A percentile compares a stretch with the other conserved stretches of the same genome.
These are phyloP conservation scores for Candida sp. DNA, from an alignment of 1,139 yeast genomes.

Conservation along the genomic window DNA sequence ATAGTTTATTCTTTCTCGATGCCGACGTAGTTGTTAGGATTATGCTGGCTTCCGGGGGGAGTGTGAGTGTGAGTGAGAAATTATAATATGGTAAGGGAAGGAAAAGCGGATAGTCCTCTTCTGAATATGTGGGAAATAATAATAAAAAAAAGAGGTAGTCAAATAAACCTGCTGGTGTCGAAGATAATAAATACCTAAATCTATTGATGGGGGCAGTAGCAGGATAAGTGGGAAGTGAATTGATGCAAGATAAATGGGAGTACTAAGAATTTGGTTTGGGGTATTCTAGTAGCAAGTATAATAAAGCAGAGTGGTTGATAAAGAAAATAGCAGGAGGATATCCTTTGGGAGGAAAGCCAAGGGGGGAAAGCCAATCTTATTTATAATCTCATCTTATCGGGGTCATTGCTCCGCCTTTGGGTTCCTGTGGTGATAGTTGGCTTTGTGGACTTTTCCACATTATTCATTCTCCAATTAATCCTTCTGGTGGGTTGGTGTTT, in stretches of 20 bases:
- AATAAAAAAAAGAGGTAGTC: background rate
- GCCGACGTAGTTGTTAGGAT: too few relatives aligned
- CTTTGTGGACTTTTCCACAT: background rate
- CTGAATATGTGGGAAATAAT: background rate
- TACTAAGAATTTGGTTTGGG: background rate
- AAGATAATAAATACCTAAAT: background rate
- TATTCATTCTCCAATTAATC: background rate
- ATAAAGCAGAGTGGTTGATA: too few relatives aligned
- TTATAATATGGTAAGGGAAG: background rate
- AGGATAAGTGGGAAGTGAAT: background rate
- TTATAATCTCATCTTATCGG: background rate
- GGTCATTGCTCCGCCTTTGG: background rate
- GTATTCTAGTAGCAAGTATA: background rate
- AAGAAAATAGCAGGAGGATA: too few relatives aligned
- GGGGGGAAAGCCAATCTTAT: slow-evolving; percentile 1
- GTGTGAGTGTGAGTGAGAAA: background rate
- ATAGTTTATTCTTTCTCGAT: background rate
- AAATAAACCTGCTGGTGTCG: background rate
- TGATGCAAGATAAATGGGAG: background rate
- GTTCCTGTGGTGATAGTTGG: background rate
- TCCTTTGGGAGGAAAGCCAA: background rate
- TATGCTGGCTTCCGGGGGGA: background rate
- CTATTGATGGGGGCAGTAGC: background rate
- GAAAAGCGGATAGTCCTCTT: background rate
- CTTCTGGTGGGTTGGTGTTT: background rate